Conservation (phyloP, 306 rosid species). For the barrel medic (Medicago truncatula) region DNA sequence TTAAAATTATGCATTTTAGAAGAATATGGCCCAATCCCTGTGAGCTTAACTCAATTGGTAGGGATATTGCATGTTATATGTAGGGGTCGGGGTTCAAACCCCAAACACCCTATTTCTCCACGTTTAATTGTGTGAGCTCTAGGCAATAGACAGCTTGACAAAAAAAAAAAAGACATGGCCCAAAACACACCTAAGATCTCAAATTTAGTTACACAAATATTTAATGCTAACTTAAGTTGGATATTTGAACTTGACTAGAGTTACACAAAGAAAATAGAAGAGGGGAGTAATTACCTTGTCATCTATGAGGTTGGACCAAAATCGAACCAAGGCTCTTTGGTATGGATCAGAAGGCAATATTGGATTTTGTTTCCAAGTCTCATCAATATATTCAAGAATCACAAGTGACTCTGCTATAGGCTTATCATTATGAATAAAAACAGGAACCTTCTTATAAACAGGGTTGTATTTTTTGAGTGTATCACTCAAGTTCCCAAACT, state of each 20-base stretch:
- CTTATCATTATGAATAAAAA: conserved; percentile 56
- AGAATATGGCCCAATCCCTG: too few species aligned
- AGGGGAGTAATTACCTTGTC: conserved; percentile 51
- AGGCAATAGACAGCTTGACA: too few species aligned
- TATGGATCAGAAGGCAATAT: conserved; percentile 55
- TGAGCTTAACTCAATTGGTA: too few species aligned
- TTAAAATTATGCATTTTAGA: too few species aligned
- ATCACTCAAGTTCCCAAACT: not conserved
- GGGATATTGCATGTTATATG: too few species aligned
- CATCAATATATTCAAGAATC: conserved; percentile 61
- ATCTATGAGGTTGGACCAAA: conserved; percentile 63
- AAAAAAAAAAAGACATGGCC: too few species aligned
- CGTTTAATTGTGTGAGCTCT: too few species aligned
- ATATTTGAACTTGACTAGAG: too few species aligned
- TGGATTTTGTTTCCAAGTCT: conserved; percentile 52
- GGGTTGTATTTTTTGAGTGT: conserved; percentile 55
- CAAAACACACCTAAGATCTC: too few species aligned
- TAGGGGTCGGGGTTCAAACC: too few species aligned
- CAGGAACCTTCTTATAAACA: conserved; percentile 57
- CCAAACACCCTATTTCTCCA: too few species aligned
- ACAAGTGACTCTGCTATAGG: conserved; percentile 63
- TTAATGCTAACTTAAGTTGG: too few species aligned
- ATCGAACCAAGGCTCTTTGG: conserved; percentile 57
- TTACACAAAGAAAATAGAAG: not conserved
- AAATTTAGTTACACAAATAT: not conserved